A percentile compares a stretch with the other conserved stretches of the same genome.
phyloP scores from a whole-genome alignment of 2,329 filamentous ascomycete genomes.

The Lachnellula occidentalis region DNA sequence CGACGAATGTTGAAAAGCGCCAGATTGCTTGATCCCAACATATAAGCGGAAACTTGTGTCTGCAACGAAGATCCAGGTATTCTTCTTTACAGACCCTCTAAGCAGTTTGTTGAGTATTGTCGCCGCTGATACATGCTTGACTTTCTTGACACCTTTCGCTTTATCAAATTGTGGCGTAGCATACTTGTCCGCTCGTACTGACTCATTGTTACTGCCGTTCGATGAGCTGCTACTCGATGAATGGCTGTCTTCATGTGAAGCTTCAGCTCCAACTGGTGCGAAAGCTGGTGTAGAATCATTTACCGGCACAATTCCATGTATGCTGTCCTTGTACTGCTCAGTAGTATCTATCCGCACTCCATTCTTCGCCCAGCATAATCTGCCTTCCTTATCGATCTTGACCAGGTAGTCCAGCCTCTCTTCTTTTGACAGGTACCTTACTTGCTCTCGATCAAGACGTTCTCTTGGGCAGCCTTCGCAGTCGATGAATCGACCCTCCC shows the following conservation, averaged over 20 bases:
- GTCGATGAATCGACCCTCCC: conserved; percentile 66
- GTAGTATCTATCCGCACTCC: conserved; percentile 71
- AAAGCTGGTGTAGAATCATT: conserved; percentile 56
- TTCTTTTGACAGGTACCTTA: conserved; percentile 77
- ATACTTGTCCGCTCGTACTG: conserved; percentile 58
- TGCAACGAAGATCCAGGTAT: conserved; percentile 90
- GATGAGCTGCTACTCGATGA: conserved; percentile 11
- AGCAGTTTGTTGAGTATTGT: conserved; percentile 75
- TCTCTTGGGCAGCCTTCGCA: conserved; percentile 68
- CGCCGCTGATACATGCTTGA: conserved; percentile 63
- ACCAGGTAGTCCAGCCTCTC: conserved; percentile 79
- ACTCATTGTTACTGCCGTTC: conserved; percentile 38
- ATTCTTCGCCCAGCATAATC: conserved; percentile 85
- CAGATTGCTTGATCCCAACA: conserved; percentile 83
- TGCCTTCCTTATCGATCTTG: conserved; percentile 65
- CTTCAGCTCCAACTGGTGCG: conserved; percentile 20
- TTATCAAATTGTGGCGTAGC: conserved; percentile 57
- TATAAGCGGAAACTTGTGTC: conserved; percentile 83
- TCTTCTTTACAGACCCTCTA: conserved; percentile 73
- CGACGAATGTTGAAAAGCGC: conserved; percentile 85
- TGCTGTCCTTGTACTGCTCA: conserved; percentile 69
- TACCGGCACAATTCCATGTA: conserved; percentile 63
- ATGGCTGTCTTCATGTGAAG: conserved; percentile 17
- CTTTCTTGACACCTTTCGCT: conserved; percentile 53
- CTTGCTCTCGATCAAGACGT: conserved; percentile 68